A percentile compares a stretch with the other conserved stretches of the same genome.
These are phyloP conservation scores for Spinellus fusiger DNA, from an alignment of 192 early-diverging fungal genomes.

Conservation along the genomic window DNA sequence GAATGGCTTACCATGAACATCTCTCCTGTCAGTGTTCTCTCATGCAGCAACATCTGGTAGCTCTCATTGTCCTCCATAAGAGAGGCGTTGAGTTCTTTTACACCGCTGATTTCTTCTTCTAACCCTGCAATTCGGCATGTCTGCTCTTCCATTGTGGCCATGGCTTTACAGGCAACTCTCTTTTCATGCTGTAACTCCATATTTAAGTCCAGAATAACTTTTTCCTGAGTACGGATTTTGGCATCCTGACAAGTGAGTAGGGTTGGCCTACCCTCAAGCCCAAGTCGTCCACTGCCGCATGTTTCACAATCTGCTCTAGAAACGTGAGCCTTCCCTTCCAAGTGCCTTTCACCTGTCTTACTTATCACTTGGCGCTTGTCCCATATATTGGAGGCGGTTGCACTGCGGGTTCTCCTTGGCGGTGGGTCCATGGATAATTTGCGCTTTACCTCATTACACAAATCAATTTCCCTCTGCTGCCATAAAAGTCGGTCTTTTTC, in stretches of 20 bases:
- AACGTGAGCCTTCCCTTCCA: slow-evolving; percentile 1
- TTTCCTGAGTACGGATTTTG: slow-evolving; percentile 26
- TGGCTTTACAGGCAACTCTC: slow-evolving; percentile 20
- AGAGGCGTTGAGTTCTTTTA: slow-evolving; percentile 54
- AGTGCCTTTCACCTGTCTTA: slow-evolving; percentile 5
- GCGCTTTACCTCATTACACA: slow-evolving; percentile 9
- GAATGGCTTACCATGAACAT: neutral
- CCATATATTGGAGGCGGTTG: slow-evolving; percentile 5
- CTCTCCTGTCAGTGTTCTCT: slow-evolving; percentile 73
- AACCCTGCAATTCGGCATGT: slow-evolving; percentile 34
- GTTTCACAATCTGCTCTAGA: neutral
- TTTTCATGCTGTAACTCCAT: slow-evolving; percentile 30
- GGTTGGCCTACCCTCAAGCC: neutral
- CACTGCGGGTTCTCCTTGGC: slow-evolving; percentile 23
- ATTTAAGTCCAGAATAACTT: slow-evolving; percentile 31
- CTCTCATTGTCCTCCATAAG: slow-evolving; percentile 79
- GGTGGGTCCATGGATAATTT: slow-evolving; percentile 21
- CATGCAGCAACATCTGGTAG: slow-evolving; percentile 67
- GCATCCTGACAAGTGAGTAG: neutral
- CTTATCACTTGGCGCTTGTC: neutral
- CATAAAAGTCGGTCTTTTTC: slow-evolving; percentile 37
- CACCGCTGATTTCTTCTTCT: slow-evolving; percentile 46
- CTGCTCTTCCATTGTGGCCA: slow-evolving; percentile 27
- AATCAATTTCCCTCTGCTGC: slow-evolving; percentile 38
- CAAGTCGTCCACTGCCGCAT: neutral